phyloP scores from a whole-genome alignment of 2,329 filamentous ascomycete species.

The Ascochyta koolunga region DNA sequence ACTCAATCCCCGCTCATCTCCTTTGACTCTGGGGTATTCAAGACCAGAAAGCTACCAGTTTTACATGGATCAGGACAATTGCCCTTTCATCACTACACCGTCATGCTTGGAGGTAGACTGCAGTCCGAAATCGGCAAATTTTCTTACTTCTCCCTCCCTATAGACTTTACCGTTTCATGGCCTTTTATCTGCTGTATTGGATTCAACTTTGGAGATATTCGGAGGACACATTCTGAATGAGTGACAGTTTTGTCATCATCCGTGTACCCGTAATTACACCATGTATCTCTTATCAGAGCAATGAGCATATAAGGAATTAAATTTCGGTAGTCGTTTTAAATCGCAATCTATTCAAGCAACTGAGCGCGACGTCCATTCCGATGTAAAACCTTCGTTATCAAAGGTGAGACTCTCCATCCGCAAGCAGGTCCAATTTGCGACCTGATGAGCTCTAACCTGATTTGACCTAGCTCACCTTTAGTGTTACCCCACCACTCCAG shows the following conservation, averaged over 20 bases:
- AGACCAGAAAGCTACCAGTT: slow-evolving; percentile 6
- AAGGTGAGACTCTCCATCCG: background rate
- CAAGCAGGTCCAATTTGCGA: background rate
- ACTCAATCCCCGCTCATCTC: background rate
- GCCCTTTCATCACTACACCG: slow-evolving; percentile 14
- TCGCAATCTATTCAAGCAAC: background rate
- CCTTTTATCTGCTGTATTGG: background rate
- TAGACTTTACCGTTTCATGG: no score
- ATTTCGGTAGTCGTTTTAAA: background rate
- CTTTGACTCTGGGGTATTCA: background rate
- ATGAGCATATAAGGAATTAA: background rate
- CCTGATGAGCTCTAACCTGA: background rate
- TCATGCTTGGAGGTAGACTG: background rate
- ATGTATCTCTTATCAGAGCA: background rate
- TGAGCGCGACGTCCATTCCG: background rate
- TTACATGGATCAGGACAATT: slow-evolving; percentile 12
- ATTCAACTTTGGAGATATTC: no score
- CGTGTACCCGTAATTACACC: background rate
- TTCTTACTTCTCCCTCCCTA: background rate
- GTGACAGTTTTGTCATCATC: background rate
- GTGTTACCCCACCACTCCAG: background rate
- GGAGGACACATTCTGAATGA: background rate
- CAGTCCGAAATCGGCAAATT: background rate
- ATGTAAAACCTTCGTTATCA: background rate
- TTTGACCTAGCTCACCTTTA: background rate